Evolutionary conservation across 108 stramenopile species (phyloP), one percentile per base, ranked within the genome.

Genomic region (Nitzschia sp.): DNA sequence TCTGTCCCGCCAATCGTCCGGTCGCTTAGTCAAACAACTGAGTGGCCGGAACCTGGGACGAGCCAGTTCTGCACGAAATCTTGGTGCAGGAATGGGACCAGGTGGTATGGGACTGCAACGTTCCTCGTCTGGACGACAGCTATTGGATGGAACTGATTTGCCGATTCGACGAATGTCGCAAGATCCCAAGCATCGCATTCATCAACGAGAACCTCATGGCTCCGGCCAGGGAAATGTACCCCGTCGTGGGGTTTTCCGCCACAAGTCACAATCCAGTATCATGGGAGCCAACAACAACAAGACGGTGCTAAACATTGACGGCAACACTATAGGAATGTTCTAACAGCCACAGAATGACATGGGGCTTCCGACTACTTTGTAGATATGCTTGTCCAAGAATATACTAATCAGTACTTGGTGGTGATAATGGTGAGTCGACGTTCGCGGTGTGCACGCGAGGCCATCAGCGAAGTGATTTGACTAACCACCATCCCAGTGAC

Each of bases 391-490:
- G 5, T 5, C 29, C 29, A 34, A 34, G 29, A 34, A 34, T 34
- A 34, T 34, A 34, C 29, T 34, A 34, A 3, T 34, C 29, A 34
- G 29, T 34, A 34, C 29, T 34, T 34, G 29, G 71, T 66, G n/a
- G 77, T 72, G 25, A 78, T 62, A 6, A 84, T 62, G 12, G 83
- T 84, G 63, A 84, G 53, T 25, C 65, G 72, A 34, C 83, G 78
- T 42, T 80, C 73, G n/a, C 58, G 38, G 21, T 80, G 63, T 10
- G 70, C 50, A 39, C 76, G 80, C 6, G 69, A 44, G 3, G 77
- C 53, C 73, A 90, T 85, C 6, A 90, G 55, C 17, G 79, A 56
- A 11, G 84, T 90, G 51, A 90, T 85, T 44, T 90, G 78, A 65
- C 67, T 71, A 9, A 82, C 77, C 55, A 71, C 72, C 82, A 90